Percentiles rank a stretch among this genome's conserved stretches.
These are phyloP conservation scores for Physcia stellaris DNA, from an alignment of 495 filamentous ascomycete genomes.

Conservation along the genomic window DNA sequence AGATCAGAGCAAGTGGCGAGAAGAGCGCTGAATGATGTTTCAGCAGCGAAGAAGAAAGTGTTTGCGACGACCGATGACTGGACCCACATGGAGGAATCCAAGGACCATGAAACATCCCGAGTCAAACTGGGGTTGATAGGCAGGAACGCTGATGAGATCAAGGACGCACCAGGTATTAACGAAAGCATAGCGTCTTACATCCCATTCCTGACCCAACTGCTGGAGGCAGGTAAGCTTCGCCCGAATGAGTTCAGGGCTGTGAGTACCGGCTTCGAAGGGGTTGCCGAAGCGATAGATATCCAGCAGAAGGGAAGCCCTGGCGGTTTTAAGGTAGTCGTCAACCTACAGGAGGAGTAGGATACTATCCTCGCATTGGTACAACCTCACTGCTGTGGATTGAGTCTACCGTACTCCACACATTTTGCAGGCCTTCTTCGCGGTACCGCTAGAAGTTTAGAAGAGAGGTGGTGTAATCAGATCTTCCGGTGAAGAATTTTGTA, in stretches of 20 bases:
- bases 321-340: constrained; percentile 1
- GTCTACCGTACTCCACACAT: too few species aligned
- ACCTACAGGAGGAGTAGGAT: too few species aligned
- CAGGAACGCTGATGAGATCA: neutral
- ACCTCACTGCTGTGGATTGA: too few species aligned
- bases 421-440: too few species aligned
- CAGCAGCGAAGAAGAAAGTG: constrained; percentile 13
- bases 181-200: constrained; percentile 2
- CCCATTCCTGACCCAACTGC: neutral
- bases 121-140: constrained; percentile 1
- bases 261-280: constrained; percentile 2
- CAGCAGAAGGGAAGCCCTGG: constrained; percentile 6
- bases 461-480: too few species aligned
- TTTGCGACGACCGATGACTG: constrained; percentile 31
- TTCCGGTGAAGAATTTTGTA: too few species aligned
- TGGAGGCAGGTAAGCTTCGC: neutral
- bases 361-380: too few species aligned
- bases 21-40: constrained; percentile 17
- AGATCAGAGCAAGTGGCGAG: constrained; percentile 20
- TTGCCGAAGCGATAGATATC: constrained; percentile 4
- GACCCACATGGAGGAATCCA: constrained; percentile 6
- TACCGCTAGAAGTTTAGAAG: too few species aligned
- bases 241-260: neutral
- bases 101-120: constrained; percentile 2
- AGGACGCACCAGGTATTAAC: neutral